Evolutionary conservation across 345 rosid species (phyloP), one percentile per base, ranked within the genome.

Genomic region (Ceriops zippeliana): DNA sequence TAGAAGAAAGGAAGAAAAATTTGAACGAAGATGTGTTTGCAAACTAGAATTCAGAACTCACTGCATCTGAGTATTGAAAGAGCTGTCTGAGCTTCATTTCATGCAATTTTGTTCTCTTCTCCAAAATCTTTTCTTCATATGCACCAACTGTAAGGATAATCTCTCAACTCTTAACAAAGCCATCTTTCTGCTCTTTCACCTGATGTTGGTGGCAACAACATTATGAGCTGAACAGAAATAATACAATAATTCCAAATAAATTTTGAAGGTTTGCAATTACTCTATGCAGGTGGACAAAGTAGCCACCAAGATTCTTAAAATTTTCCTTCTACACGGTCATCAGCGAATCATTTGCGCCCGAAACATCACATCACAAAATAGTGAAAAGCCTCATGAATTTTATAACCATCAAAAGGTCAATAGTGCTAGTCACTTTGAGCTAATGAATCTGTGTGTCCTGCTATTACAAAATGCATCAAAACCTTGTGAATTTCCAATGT

Each of bases 81-180:
- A 79, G 57, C 19, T 32, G 24, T 27, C 34, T 58, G 10, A 71
- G 52, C n/a, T 4, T 71, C 11, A 9, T 15, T 20, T 67, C 66
- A 1, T 5, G 68, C 51, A 75, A 24, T 53, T 49, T 53, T 31
- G 69, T 34, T 61, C 79, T 52, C 67, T 75, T 79, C 67, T 75
- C 59, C 70, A 79, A 79, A 47, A 79, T 79, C 10, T 60, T 60
- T 15, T 79, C 82, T 58, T 79, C 82, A 20, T 52, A 72, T 15
- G 70, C 11, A 16, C 82, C 68, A 53, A 79, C 70, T 42, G 5
- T 5, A 20, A 67, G 79, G 8, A 72, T 75, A 30, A 79, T 26
- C 69, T 72, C 61, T 79, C 77, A 5, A 79, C 74, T 34, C 77
- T 42, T 64, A 9, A 79, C 19, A 54, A 17, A 75, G 4, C 61